phyloP scores from a whole-genome alignment of 495 filamentous ascomycete species.

The Tuber brumale region DNA sequence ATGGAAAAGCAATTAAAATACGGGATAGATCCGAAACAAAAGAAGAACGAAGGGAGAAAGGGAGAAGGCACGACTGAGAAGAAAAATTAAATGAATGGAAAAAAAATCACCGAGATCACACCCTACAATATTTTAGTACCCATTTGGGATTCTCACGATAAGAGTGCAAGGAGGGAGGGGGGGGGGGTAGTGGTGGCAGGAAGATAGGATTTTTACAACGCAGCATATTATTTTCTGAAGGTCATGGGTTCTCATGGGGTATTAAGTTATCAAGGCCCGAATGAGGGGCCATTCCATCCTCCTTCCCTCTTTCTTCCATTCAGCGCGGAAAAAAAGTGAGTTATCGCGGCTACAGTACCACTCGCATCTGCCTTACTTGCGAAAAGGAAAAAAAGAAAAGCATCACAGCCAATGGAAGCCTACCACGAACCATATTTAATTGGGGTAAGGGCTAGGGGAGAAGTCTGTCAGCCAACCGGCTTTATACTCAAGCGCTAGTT shows the following conservation, averaged over 20 bases:
- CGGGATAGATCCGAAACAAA: not conserved
- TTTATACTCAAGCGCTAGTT: not conserved
- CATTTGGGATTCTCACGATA: not conserved
- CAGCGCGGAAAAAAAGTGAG: not conserved
- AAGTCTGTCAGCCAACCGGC: not conserved
- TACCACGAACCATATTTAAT: constrained; percentile 2
- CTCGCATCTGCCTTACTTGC: not conserved
- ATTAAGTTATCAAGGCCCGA: not conserved
- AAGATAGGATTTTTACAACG: not conserved
- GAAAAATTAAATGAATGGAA: not conserved
- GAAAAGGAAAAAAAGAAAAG: not conserved
- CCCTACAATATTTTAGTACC: not conserved
- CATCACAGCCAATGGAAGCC: not conserved
- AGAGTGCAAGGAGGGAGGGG: not conserved
- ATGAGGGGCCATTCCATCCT: constrained; percentile 1
- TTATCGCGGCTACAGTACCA: not conserved
- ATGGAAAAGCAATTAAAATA: not conserved
- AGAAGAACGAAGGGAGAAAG: not conserved
- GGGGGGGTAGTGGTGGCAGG: not conserved
- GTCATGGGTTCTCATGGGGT: not conserved
- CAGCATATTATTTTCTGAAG: not conserved
- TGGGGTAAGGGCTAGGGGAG: not conserved
- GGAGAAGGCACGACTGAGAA: not conserved
- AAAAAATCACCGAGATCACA: not conserved
- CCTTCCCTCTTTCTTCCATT: not conserved